Base-by-base conservation (phyloP, 306 rosid species). In the Rosa multiflora region DNA sequence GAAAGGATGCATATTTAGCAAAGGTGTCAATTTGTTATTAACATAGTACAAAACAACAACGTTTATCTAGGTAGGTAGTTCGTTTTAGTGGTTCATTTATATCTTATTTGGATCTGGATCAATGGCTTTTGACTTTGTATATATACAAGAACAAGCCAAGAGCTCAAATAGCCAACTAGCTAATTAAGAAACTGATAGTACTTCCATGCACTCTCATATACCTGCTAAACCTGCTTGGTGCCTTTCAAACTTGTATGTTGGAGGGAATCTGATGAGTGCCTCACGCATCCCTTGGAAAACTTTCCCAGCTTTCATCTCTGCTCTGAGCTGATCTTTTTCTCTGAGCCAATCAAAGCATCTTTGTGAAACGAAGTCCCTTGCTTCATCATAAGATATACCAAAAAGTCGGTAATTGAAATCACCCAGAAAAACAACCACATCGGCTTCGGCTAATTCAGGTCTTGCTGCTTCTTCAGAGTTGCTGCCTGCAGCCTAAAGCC, bases 341-440 rank as follows among this genome's bases (percentile, higher is more conserved):
- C 99, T 93, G 46, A 96, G 99, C 99, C 99, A 96, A 78, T 96
- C 98, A 79, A 96, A 96, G 93, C 99, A 90, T 84, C 99, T 93
- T 88, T 96, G 99, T 62, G 98, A 96, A 88, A 96, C 99, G 59
- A 96, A 93, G 86, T 96, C 99, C 83, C 99, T 89, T 42, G 99
- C 99, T 83, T 96, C 99, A 82, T 96, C 99, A 55, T 96, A 96
- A 23, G 99, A 91, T 83, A 96, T 96, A 84, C 99, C 97, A 59
- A 91, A 96, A 80, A 96, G 98, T 67, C 98, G 91, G 78, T 93
- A 93, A 86, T 96, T 93, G 85, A 96, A 93, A 86, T 96, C 99
- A 56, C 99, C 99, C 59, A 87, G 89, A 84, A 96, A 96, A 21
- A 91, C 96, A 83, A 96, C 98, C 99, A 96, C 88, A 71, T 96